These are phyloP conservation scores for Suhomyces wounanorum DNA, from an alignment of 1,139 yeast species.

Conservation along the genomic window DNA sequence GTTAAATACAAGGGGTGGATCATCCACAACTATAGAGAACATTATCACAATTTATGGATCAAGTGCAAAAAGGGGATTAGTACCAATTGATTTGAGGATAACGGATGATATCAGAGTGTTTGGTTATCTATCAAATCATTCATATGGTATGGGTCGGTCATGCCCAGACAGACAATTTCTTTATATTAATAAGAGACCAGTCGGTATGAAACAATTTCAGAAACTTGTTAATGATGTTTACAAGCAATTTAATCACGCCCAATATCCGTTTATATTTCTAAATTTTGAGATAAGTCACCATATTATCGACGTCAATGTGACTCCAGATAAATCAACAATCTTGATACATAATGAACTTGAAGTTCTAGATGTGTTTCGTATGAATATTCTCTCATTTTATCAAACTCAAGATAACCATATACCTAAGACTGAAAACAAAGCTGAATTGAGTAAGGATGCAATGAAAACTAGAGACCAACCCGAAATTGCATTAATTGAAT, in stretches of 20 bases:
- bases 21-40: constrained; percentile 44
- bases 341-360: constrained; percentile 65
- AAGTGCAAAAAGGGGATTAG: constrained; percentile 58
- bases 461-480: neutral
- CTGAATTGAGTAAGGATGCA: neutral
- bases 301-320: constrained; percentile 76
- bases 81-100: constrained; percentile 41
- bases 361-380: constrained; percentile 54
- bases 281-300: constrained; percentile 56
- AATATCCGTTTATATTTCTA: constrained; percentile 70
- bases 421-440: constrained; percentile 26
- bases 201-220: constrained; percentile 53
- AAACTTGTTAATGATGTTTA: constrained; percentile 74
- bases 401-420: constrained; percentile 47
- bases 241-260: constrained; percentile 67
- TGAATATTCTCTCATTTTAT: constrained; percentile 42
- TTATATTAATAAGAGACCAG: constrained; percentile 77
- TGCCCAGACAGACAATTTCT: constrained; percentile 73
- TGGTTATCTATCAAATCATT: constrained; percentile 74
- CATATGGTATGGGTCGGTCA: constrained; percentile 70
- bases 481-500: neutral
- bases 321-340: constrained; percentile 85
- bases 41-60: constrained; percentile 72
- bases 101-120: constrained; percentile 30
- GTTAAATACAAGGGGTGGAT: constrained; percentile 52